phyloP scores from a whole-genome alignment of 192 early-diverging fungal species.

The Coemansia sp. region DNA sequence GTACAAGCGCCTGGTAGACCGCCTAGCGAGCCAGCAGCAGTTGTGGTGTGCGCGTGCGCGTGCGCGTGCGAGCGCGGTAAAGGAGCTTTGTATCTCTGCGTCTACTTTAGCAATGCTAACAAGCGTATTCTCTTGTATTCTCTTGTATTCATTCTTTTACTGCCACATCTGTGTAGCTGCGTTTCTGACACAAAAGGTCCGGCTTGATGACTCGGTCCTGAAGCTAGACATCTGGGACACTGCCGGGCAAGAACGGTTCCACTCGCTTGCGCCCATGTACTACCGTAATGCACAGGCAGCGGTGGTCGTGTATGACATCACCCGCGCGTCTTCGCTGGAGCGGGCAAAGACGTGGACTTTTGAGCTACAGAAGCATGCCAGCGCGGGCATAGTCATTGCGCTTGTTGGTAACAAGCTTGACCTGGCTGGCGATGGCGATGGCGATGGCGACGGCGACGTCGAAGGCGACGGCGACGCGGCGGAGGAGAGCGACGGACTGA shows the following conservation, averaged over 20 bases:
- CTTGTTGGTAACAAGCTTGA: slow-evolving; percentile 97
- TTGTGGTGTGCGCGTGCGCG: too few species aligned
- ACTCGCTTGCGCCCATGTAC: slow-evolving; percentile 94
- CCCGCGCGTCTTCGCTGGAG: slow-evolving; percentile 76
- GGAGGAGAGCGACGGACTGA: slow-evolving; percentile 19
- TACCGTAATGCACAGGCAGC: slow-evolving; percentile 98
- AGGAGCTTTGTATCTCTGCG: background rate
- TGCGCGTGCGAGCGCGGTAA: too few species aligned
- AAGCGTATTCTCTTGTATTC: too few species aligned
- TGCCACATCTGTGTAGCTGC: slow-evolving; percentile 58
- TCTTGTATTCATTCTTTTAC: background rate
- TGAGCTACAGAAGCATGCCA: slow-evolving; percentile 94
- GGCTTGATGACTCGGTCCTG: slow-evolving; percentile 76
- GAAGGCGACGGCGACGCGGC: slow-evolving; percentile 3
- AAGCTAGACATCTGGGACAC: slow-evolving; percentile 90
- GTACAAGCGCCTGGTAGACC: too few species aligned
- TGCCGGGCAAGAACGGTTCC: slow-evolving; percentile 98
- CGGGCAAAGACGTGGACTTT: slow-evolving; percentile 95
- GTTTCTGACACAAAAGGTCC: slow-evolving; percentile 90
- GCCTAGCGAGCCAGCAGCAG: too few species aligned
- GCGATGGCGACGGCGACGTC: slow-evolving; percentile 3
- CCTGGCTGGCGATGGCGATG: slow-evolving; percentile 36
- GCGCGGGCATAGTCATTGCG: slow-evolving; percentile 93
- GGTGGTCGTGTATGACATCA: slow-evolving; percentile 96
- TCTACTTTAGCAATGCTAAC: too few species aligned